Evolutionary conservation across 2,329 filamentous ascomycete species (phyloP).

Genomic region (Fusarium succisae): DNA sequence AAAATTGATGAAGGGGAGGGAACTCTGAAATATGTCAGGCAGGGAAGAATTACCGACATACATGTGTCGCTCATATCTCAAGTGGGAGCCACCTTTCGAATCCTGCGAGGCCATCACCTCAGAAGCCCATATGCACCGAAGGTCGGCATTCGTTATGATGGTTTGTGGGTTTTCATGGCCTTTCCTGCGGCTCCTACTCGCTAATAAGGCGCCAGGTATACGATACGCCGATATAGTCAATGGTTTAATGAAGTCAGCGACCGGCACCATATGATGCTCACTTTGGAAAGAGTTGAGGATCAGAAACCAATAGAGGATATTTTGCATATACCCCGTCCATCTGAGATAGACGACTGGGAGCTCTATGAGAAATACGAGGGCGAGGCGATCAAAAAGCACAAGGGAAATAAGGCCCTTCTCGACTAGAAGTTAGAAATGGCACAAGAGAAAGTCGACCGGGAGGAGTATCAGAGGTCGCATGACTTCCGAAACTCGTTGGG

Average conservation of each 20-base stretch:
- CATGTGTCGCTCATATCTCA: slow-evolving; percentile 59
- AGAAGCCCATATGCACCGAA: slow-evolving; percentile 61
- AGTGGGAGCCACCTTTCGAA: slow-evolving; percentile 59
- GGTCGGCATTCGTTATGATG: slow-evolving; percentile 66
- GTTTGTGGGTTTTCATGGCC: slow-evolving; percentile 54
- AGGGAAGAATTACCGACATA: slow-evolving; percentile 57
- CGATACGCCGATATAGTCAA: slow-evolving; percentile 57
- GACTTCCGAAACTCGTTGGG: slow-evolving; percentile 40
- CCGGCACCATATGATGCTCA: slow-evolving; percentile 56
- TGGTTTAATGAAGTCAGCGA: slow-evolving; percentile 44
- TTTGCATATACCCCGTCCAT: slow-evolving; percentile 59
- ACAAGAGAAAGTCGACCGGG: slow-evolving; percentile 42
- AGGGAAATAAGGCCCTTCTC: slow-evolving; percentile 52
- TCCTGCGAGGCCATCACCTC: slow-evolving; percentile 62
- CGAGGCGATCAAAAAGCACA: slow-evolving; percentile 51
- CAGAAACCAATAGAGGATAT: slow-evolving; percentile 57
- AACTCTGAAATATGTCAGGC: slow-evolving; percentile 55
- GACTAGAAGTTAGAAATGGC: slow-evolving; percentile 53
- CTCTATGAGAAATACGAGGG: slow-evolving; percentile 59
- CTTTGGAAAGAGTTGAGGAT: slow-evolving; percentile 54
- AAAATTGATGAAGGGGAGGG: slow-evolving; percentile 47
- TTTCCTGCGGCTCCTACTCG: neutral
- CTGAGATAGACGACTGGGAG: slow-evolving; percentile 66
- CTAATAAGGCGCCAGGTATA: slow-evolving; percentile 53
- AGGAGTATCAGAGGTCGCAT: slow-evolving; percentile 42